Conservation (phyloP, 2,329 filamentous ascomycete species). For the Beauveria varroae region DNA sequence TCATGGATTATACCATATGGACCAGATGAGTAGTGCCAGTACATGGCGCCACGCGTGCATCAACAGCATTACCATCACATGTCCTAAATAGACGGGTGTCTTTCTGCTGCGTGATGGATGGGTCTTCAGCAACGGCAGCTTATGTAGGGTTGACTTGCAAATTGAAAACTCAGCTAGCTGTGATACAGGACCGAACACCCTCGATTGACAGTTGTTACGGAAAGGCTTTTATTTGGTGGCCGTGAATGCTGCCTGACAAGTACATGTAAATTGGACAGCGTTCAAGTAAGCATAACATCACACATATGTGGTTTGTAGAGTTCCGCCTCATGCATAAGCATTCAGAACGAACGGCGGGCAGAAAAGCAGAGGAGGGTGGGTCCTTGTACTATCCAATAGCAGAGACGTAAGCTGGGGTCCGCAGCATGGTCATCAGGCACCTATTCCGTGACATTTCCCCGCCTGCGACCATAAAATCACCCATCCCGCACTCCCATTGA, state of each 20-base stretch:
- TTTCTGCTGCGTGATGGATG: not conserved
- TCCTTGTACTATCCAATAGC: not conserved
- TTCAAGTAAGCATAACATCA: not conserved
- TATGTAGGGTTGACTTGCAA: not conserved
- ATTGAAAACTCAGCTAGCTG: not conserved
- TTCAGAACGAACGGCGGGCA: not conserved
- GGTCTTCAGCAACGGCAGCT: not conserved
- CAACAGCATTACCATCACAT: not conserved
- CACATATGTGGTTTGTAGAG: not conserved
- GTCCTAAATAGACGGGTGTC: not conserved
- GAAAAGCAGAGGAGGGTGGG: not conserved
- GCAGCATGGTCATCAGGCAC: not conserved
- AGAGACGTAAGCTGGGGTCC: not conserved
- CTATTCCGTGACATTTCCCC: not conserved
- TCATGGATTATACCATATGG: not conserved
- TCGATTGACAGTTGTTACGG: not conserved
- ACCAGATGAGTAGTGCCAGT: not conserved
- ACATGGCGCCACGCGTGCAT: not conserved
- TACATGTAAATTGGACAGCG: not conserved
- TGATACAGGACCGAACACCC: not conserved
- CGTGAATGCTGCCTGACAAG: not conserved
- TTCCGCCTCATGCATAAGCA: not conserved
- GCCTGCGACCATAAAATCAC: not conserved
- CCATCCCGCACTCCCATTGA: not conserved
- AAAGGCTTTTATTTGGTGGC: not conserved